A percentile compares a stretch with the other conserved stretches of the same genome.
Conservation (phyloP, 345 rosid genomes). For the Camelina hispida region DNA sequence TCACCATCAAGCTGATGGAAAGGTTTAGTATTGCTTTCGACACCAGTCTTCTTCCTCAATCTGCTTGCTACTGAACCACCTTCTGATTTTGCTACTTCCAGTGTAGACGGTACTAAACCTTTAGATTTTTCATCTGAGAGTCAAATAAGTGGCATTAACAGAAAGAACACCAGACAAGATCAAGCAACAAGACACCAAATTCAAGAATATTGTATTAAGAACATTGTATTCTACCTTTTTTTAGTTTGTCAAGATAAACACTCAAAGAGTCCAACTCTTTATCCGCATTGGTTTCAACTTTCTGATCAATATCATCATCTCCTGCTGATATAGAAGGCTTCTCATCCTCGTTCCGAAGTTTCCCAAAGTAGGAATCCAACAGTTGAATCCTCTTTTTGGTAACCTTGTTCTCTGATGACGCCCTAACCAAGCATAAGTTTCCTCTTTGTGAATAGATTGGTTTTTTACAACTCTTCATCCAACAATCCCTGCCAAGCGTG, state of each 20-base stretch:
- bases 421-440: constrained; percentile 27
- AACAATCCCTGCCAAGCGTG: constrained; percentile 17
- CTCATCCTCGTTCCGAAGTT: constrained; percentile 47
- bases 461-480: constrained; percentile 28
- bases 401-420: constrained; percentile 41
- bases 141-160: constrained; percentile 14
- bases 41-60: constrained; percentile 25
- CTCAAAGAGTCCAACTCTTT: constrained; percentile 53
- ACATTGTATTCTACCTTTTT: constrained; percentile 43
- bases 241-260: constrained; percentile 50
- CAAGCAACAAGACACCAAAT: background rate
- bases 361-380: constrained; percentile 76
- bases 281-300: constrained; percentile 38
- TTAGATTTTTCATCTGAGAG: constrained; percentile 45
- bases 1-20: constrained; percentile 35
- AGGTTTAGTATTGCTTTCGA: constrained; percentile 26
- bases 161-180: background rate
- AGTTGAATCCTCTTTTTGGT: constrained; percentile 51
- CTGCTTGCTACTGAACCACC: constrained; percentile 41
- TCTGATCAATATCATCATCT: constrained; percentile 14
- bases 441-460: constrained; percentile 36
- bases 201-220: constrained; percentile 13
- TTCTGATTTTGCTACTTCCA: constrained; percentile 34
- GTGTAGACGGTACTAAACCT: constrained; percentile 24
- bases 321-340: constrained; percentile 7